Evolutionary conservation across 2,329 filamentous ascomycete species (phyloP).

Genomic region (Trichophyton verrucosum): DNA sequence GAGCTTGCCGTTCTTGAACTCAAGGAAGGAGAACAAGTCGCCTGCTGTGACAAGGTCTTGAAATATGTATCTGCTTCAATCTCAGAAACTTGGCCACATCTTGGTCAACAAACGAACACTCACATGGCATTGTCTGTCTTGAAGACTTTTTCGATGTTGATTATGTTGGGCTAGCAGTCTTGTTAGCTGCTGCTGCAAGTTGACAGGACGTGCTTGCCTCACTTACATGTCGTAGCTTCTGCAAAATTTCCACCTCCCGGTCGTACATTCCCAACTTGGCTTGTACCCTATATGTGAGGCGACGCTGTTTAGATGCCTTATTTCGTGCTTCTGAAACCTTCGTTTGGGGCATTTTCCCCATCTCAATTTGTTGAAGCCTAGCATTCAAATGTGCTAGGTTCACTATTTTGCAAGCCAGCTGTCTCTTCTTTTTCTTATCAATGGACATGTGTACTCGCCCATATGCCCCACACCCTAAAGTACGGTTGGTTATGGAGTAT

Average conservation of each 20-base stretch:
- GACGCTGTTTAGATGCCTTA: background rate
- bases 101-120: constrained; percentile 12
- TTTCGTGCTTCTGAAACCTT: no score
- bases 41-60: constrained; percentile 49
- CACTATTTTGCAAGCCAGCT: constrained; percentile 37
- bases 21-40: constrained; percentile 49
- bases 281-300: constrained; percentile 4
- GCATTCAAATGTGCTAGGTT: constrained; percentile 23
- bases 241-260: constrained; percentile 36
- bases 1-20: constrained; percentile 37
- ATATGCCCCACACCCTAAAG: constrained; percentile 32
- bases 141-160: constrained; percentile 45
- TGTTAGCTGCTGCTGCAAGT: background rate
- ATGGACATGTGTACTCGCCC: constrained; percentile 35
- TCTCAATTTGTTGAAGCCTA: constrained; percentile 8
- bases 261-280: constrained; percentile 14
- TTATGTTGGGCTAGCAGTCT: constrained; percentile 43
- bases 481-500: constrained; percentile 28
- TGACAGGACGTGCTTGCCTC: background rate
- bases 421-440: constrained; percentile 20
- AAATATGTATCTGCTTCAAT: constrained; percentile 43
- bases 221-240: constrained; percentile 41
- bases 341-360: background rate
- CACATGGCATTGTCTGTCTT: constrained; percentile 41
- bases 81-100: constrained; percentile 10